phyloP scores from a whole-genome alignment of 805 yeast genomes.

The Kuraishia capsulata region DNA sequence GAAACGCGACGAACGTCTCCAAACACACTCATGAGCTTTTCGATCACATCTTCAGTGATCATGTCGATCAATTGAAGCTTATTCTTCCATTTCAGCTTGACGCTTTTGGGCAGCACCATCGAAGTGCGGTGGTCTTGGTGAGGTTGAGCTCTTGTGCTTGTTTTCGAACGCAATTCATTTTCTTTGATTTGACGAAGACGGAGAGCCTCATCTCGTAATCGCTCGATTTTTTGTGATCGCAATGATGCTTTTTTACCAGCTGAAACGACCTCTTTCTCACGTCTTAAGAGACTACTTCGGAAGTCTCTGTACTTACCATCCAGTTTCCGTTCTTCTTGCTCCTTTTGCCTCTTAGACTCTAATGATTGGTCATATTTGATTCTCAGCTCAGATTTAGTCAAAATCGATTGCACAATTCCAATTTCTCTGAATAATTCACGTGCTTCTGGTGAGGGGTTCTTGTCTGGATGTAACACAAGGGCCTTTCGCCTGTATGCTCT shows the following conservation, averaged over 20 bases:
- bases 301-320: constrained; percentile 9
- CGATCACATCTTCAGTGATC: constrained; percentile 23
- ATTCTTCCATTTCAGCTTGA: constrained; percentile 36
- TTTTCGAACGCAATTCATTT: constrained; percentile 2
- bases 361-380: constrained; percentile 13
- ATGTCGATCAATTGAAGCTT: constrained; percentile 23
- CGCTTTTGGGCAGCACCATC: constrained; percentile 7
- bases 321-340: constrained; percentile 3
- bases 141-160: neutral
- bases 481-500: constrained; percentile 22
- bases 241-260: constrained; percentile 1
- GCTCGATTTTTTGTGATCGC: constrained; percentile 10
- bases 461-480: constrained; percentile 23
- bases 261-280: constrained; percentile 19
- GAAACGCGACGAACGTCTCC: constrained; percentile 24
- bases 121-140: too few relatives aligned
- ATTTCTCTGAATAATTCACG: constrained; percentile 18
- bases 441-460: constrained; percentile 18
- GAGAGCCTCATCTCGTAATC: constrained; percentile 10
- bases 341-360: constrained; percentile 1
- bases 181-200: constrained; percentile 8
- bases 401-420: constrained; percentile 15
- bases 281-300: constrained; percentile 18
- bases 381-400: constrained; percentile 10
- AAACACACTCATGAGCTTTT: constrained; percentile 33